These are phyloP conservation scores for Aegilops sharonensis DNA, from an alignment of 176 grass and related monocot species.

Conservation along the genomic window DNA sequence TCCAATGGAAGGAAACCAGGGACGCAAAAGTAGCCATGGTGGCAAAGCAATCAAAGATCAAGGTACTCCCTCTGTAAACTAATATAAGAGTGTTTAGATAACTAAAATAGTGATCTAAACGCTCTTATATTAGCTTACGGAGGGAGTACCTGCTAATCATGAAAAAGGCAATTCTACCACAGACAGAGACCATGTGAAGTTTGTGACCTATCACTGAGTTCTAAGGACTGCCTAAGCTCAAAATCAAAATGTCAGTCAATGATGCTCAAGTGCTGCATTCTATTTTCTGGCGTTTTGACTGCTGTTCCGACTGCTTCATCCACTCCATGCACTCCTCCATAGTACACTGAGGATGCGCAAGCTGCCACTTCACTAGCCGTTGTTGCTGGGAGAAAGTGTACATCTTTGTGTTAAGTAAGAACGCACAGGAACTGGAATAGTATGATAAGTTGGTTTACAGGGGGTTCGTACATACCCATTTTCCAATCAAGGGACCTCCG, in stretches of 20 bases:
- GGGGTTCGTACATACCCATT: constrained; percentile 62
- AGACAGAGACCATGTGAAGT: not conserved
- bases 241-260: not conserved
- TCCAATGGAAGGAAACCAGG: too few relatives aligned
- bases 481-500: constrained; percentile 76
- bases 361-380: constrained; percentile 82
- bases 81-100: too few relatives aligned
- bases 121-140: too few relatives aligned
- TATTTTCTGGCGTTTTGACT: constrained; percentile 78
- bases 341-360: constrained; percentile 69
- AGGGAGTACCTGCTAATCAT: too few relatives aligned
- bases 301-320: constrained; percentile 71
- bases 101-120: too few relatives aligned
- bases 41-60: too few relatives aligned
- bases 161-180: not conserved
- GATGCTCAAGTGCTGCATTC: constrained; percentile 24
- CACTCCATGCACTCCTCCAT: constrained; percentile 77
- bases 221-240: not conserved
- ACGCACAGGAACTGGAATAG: not conserved
- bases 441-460: not conserved
- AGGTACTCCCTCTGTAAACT: too few relatives aligned
- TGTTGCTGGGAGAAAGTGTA: constrained; percentile 63
- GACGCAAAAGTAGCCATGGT: too few relatives aligned
- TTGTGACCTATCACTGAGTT: not conserved
- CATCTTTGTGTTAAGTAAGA: not conserved